Evolutionary conservation across 495 filamentous ascomycete species (phyloP).

Genomic region (Articulospora tetracladia): DNA sequence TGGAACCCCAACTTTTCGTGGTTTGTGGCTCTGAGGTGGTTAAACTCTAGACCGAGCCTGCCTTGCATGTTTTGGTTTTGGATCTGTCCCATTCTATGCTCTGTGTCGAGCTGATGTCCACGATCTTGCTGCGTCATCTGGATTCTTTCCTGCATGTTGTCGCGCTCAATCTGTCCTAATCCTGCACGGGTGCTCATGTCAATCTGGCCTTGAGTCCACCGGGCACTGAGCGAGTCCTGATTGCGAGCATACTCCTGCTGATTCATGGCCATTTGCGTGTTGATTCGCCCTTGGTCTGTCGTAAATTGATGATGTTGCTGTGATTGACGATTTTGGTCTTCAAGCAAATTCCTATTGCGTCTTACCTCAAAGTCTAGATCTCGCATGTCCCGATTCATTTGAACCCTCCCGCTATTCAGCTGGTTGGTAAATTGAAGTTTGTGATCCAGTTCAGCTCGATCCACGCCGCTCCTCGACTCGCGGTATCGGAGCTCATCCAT

Average conservation of each 20-base stretch:
- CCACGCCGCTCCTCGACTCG: not conserved
- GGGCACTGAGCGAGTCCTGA: not conserved
- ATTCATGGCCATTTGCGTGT: not conserved
- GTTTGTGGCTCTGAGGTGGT: not conserved
- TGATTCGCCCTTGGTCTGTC: not conserved
- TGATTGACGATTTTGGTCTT: not conserved
- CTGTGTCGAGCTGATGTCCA: not conserved
- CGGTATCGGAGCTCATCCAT: not conserved
- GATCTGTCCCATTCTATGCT: constrained; percentile 1
- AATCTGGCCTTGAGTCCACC: not conserved
- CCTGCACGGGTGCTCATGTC: not conserved
- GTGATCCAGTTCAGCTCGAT: not conserved
- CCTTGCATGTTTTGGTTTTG: not conserved
- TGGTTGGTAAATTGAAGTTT: not conserved
- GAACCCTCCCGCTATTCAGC: not conserved
- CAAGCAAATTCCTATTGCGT: constrained; percentile 1
- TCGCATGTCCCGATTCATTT: not conserved
- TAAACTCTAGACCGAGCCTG: not conserved
- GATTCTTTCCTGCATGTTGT: not conserved
- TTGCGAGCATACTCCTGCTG: too few species aligned
- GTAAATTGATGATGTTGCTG: not conserved
- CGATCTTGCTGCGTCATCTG: constrained; percentile 1
- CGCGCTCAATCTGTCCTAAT: too few species aligned
- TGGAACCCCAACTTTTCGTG: constrained; percentile 1
- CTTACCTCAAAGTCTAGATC: not conserved